phyloP scores from a whole-genome alignment of 1,284 basidiomycete genomes.

The Cutaneotrichosporon dermatis region DNA sequence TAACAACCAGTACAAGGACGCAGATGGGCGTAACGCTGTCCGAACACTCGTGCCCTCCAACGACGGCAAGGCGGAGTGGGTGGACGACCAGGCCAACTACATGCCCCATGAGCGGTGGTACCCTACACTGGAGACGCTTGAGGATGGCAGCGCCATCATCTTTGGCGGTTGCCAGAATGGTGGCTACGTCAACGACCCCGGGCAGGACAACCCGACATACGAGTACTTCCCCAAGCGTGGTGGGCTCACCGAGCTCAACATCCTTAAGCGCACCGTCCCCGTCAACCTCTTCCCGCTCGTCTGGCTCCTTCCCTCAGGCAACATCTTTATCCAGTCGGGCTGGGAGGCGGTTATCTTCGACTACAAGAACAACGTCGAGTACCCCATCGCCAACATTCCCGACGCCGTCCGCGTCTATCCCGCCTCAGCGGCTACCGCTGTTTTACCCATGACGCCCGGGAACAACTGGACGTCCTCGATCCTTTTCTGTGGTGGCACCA shows the following conservation, averaged over 20 bases:
- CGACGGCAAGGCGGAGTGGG: slow-evolving; percentile 67
- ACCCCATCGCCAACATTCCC: slow-evolving; percentile 49
- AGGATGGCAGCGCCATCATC: slow-evolving; percentile 54
- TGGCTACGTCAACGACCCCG: slow-evolving; percentile 63
- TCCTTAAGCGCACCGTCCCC: slow-evolving; percentile 76
- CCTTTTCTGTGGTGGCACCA: slow-evolving; percentile 80
- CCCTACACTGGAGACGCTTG: slow-evolving; percentile 55
- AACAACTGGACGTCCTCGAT: slow-evolving; percentile 80
- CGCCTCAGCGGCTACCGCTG: slow-evolving; percentile 79
- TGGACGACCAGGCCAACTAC: slow-evolving; percentile 64
- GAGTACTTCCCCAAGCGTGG: slow-evolving; percentile 42
- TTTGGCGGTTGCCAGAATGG: slow-evolving; percentile 64
- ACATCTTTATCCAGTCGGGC: slow-evolving; percentile 74
- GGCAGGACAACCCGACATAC: slow-evolving; percentile 74
- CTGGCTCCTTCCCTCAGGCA: slow-evolving; percentile 69
- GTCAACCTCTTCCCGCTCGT: slow-evolving; percentile 83
- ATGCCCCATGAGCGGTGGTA: slow-evolving; percentile 84
- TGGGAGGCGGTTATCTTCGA: slow-evolving; percentile 57
- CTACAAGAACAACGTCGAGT: slow-evolving; percentile 60
- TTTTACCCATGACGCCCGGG: slow-evolving; percentile 81
- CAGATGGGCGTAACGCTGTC: slow-evolving; percentile 61
- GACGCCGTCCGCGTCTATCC: slow-evolving; percentile 81
- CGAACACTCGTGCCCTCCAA: slow-evolving; percentile 70
- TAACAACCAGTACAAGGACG: slow-evolving; percentile 51
- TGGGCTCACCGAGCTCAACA: slow-evolving; percentile 62